Evolutionary conservation across 805 yeast genomes (phyloP), one percentile per base, ranked within the genome.

Genomic region (Starmera amethionina): DNA sequence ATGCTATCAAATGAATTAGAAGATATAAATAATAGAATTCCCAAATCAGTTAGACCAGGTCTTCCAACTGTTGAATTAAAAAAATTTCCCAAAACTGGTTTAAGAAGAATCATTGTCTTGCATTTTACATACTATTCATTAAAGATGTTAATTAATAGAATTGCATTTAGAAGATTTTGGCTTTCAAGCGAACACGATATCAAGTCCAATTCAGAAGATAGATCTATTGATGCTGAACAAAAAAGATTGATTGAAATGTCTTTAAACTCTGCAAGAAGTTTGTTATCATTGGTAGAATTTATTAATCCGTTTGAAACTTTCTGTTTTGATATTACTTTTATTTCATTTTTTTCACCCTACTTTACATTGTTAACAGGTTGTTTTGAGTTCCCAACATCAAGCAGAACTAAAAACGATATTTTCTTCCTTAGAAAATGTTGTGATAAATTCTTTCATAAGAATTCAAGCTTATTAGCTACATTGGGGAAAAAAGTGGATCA

Each of bases 91-190:
- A 29, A 8, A 5, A 14, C 37, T 7, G 10, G 37, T 13, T 27
- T 43, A 7, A 49, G 47, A 13, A 36, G 41, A 14, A 42, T 31
- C 13, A 11, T 43, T 4, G 28, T 45, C 13, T n/a, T 50, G 11
- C 55, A 53, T 30, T 36, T 49, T 12, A 48, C 47, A n/a, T 50
- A 46, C 32, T 44, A 46, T 32, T 39, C 50, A 3, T 44, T 45
- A 16, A 35, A 41, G 10, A 42, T 54, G 47, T 41, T 50, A 9
- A 43, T 50, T 30, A 54, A 53, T 42, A 46, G 57, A 43, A 47
- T 53, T 53, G 54, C 59, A 3, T 54, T 52, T 18, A 46, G 46
- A 8, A 44, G 49, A 34, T 46, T 53, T 2, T 54, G 58, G 59
- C 30, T 46, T 14, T 45, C 45, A 44, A 49, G 43, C 34, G 52